These are phyloP conservation scores for Saccharata proteae DNA, from an alignment of 2,329 filamentous ascomycete species.

Conservation along the genomic window DNA sequence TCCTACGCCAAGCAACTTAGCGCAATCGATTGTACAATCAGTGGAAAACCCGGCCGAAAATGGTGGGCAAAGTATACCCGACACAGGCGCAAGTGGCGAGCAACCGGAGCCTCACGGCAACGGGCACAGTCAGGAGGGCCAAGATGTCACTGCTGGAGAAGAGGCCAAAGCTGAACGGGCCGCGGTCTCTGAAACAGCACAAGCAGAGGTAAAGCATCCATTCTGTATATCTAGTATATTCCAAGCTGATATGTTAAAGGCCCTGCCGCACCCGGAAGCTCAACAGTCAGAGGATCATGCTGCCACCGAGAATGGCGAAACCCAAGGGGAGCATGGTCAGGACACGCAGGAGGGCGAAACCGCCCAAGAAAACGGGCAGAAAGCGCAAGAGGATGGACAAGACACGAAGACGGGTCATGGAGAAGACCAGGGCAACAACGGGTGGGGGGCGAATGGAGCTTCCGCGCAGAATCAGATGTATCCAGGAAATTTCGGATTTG, in stretches of 20 bases:
- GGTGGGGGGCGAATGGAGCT: constrained; percentile 13
- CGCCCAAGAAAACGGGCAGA: constrained; percentile 5
- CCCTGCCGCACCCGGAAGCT: no score
- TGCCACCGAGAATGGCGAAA: no score
- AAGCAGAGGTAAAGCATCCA: no score
- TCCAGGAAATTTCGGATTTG: constrained; percentile 32
- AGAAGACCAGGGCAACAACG: constrained; percentile 13
- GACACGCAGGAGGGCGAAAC: constrained; percentile 5
- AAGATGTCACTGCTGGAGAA: no score
- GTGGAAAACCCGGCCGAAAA: constrained; percentile 5
- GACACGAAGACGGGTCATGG: constrained; percentile 10
- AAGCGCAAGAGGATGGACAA: constrained; percentile 10
- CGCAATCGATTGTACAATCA: constrained; percentile 4
- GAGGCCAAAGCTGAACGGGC: no score
- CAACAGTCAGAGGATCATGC: no score
- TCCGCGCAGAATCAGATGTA: constrained; percentile 15
- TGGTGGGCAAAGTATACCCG: neutral
- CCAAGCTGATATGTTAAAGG: no score
- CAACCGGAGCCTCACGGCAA: no score
- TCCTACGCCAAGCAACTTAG: constrained; percentile 5
- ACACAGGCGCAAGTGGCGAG: neutral
- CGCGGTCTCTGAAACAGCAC: no score
- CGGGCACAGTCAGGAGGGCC: no score
- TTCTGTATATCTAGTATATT: no score
- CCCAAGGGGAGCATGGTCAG: constrained; percentile 12